Conservation (phyloP, 2,329 filamentous ascomycete genomes). For the Pseudogymnoascus sp. region DNA sequence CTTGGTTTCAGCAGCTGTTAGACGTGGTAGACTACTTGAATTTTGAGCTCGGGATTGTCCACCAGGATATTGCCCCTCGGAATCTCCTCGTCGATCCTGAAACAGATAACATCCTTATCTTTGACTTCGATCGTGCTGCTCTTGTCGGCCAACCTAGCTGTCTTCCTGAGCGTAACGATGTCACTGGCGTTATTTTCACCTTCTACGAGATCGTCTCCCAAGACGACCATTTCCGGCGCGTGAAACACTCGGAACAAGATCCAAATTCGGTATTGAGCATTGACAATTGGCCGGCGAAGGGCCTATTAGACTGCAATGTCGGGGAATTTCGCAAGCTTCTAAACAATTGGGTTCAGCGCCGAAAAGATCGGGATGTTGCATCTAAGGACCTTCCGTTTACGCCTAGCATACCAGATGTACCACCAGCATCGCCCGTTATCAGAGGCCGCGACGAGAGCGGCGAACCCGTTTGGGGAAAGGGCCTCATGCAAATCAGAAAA, state of each 20-base stretch:
- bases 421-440: neutral
- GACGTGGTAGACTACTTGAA: conserved; percentile 33
- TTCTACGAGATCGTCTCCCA: conserved; percentile 18
- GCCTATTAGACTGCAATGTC: neutral
- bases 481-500: neutral
- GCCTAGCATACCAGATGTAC: neutral
- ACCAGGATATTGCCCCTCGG: conserved; percentile 32
- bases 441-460: neutral
- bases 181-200: conserved; percentile 20
- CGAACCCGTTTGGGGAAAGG: neutral
- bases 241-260: neutral
- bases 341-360: neutral
- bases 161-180: conserved; percentile 19
- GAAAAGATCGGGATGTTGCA: neutral
- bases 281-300: neutral
- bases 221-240: conserved; percentile 12
- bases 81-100: conserved; percentile 32
- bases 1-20: conserved; percentile 32
- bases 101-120: conserved; percentile 30
- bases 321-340: neutral
- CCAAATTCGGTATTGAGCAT: neutral
- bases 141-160: conserved; percentile 21
- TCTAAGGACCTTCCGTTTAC: neutral
- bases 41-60: conserved; percentile 30
- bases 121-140: conserved; percentile 30